These are phyloP conservation scores for Chrysosporium keratinophilum DNA, from an alignment of 2,329 filamentous ascomycete genomes.

Conservation along the genomic window DNA sequence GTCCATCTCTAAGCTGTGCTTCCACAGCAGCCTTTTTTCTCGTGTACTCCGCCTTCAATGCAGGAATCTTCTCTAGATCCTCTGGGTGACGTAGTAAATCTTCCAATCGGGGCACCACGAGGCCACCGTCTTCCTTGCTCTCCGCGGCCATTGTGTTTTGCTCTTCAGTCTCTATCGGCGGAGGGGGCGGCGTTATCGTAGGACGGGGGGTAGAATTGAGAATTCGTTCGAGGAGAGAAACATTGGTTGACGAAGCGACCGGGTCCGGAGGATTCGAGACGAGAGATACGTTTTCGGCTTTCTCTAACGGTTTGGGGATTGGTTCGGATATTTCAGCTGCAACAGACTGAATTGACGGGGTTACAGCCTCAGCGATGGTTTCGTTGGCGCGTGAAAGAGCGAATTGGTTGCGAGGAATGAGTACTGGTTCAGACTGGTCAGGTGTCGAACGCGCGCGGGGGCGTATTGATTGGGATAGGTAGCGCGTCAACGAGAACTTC, in stretches of 20 bases:
- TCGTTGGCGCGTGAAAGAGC: not conserved
- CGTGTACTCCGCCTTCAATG: constrained; percentile 80
- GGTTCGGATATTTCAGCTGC: not conserved
- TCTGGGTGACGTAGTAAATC: constrained; percentile 92
- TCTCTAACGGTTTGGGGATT: not conserved
- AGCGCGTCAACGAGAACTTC: constrained; percentile 9
- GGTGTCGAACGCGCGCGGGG: not conserved
- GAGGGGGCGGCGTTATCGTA: not conserved
- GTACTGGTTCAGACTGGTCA: not conserved
- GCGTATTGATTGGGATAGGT: constrained; percentile 7
- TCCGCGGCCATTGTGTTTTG: constrained; percentile 27
- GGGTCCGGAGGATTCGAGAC: constrained; percentile 1
- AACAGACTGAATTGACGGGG: not conserved
- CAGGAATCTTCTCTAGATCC: constrained; percentile 89
- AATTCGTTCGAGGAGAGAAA: constrained; percentile 6
- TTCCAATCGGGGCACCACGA: constrained; percentile 63
- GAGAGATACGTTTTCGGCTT: not conserved
- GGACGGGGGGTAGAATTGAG: constrained; percentile 3
- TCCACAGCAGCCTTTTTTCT: constrained; percentile 91
- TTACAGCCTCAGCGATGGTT: not conserved
- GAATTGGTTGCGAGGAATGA: not conserved
- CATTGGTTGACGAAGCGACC: constrained; percentile 8
- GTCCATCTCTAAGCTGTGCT: constrained; percentile 73
- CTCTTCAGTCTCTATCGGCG: constrained; percentile 4
- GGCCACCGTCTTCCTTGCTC: constrained; percentile 46